Conservation (phyloP, 2,329 filamentous ascomycete genomes). For the Colletotrichum eleusines region DNA sequence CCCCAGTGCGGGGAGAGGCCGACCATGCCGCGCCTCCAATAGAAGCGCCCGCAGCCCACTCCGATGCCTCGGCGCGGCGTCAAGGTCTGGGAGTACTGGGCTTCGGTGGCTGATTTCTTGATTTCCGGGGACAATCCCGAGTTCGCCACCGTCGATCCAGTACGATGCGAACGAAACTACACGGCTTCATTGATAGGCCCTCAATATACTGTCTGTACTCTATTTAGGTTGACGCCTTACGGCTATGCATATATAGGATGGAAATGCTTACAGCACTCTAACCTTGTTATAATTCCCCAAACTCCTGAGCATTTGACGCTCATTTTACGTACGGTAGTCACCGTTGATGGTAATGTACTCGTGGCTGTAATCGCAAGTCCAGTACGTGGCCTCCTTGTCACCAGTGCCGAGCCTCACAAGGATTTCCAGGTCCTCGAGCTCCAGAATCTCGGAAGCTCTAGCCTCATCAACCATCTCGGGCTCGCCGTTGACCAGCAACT, state of each 20-base stretch:
- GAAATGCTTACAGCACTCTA: background rate
- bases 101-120: slow-evolving; percentile 4
- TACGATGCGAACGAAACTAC: background rate
- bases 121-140: slow-evolving; percentile 11
- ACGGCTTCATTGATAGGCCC: background rate
- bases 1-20: slow-evolving; percentile 17
- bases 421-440: slow-evolving; percentile 84
- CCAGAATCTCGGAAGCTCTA: slow-evolving; percentile 81
- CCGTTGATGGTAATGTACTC: slow-evolving; percentile 81
- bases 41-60: slow-evolving; percentile 9
- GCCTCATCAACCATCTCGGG: slow-evolving; percentile 83
- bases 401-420: slow-evolving; percentile 79
- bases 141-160: background rate
- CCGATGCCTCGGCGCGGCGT: slow-evolving; percentile 38
- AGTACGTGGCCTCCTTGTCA: slow-evolving; percentile 77
- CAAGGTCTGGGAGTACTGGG: background rate
- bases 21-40: slow-evolving; percentile 27
- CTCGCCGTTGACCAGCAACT: slow-evolving; percentile 82
- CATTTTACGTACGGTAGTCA: slow-evolving; percentile 68
- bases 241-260: slow-evolving; percentile 6
- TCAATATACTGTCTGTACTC: slow-evolving; percentile 1
- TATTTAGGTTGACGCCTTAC: background rate
- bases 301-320: background rate
- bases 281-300: slow-evolving; percentile 1
- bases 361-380: slow-evolving; percentile 89